Base-by-base conservation (phyloP, 1,284 basidiomycete species). In the Sphagnurus paluster region DNA sequence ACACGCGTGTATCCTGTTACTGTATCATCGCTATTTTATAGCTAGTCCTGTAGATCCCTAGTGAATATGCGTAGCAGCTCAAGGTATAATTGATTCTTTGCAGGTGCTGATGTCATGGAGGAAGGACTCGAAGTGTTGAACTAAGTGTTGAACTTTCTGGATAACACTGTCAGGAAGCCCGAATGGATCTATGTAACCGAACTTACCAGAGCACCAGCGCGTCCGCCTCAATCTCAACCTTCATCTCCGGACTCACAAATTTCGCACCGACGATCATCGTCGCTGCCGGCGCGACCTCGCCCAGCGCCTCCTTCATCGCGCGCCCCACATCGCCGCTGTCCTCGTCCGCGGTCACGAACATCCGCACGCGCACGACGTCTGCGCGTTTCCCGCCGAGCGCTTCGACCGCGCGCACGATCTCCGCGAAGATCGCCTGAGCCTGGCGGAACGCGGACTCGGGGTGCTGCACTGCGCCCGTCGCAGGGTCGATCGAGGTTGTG, bases 151-250 rank as follows among this genome's bases (percentile, higher is more conserved):
- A n/a, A n/a, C n/a, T n/a, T n/a, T n/a, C n/a, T n/a, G n/a, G n/a
- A n/a, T n/a, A n/a, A n/a, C n/a, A n/a, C n/a, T n/a, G n/a, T n/a
- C n/a, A n/a, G n/a, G n/a, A n/a, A n/a, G n/a, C n/a, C n/a, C n/a
- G n/a, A n/a, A n/a, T n/a, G n/a, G n/a, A n/a, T 2, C 8, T 32
- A 5, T 7, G 13, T 9, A 23, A 9, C 7, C 16, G 6, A 5
- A 33, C 48, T 26, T 28, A 52, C 42, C 36, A 48, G 41, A 47
- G 45, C 6, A 52, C 44, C 10, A 55, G n/a, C 10, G 52, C 75
- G 55, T 76, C 75, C n/a, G 72, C 74, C 57, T 76, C 75, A 36
- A 77, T 73, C 50, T 76, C 75, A 5, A 77, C 74, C 52, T 63
- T 69, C 74, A 77, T 77, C 11, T 70, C 68, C 2, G 59, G 39